Evolutionary conservation across 1,284 basidiomycete species (phyloP), one percentile per base, ranked within the genome.

Genomic region (Ganoderma resinaceum): DNA sequence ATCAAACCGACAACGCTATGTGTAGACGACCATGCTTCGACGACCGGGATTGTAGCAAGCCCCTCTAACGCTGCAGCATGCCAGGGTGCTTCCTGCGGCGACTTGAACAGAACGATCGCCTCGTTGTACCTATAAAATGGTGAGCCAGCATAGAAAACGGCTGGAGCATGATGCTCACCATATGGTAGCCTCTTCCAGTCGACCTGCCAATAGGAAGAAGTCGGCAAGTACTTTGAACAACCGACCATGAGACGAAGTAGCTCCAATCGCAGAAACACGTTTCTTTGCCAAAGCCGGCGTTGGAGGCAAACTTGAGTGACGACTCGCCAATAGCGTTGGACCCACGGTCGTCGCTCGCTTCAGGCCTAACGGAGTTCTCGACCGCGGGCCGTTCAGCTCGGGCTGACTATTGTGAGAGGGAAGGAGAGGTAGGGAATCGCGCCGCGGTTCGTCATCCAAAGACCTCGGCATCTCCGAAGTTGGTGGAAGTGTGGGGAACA

Each of bases 151-250:
- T 60, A 26, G n/a, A 31, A 63, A 8, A 3, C 37, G 11, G n/a
- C 58, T 42, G 12, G 4, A 38, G 12, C 20, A 40, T 33, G 31
- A 29, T 33, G 76, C 87, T 70, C 79, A 95, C 93, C 93, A 95
- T 70, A 92, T 85, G 62, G 86, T 83, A 0, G 96, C 93, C 78
- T 98, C 95, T 62, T 89, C 87, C 55, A 89, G 88, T 73, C 93
- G 85, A 20, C 96, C 96, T 11, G 94, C 87, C 26, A 98, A 82
- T 33, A 97, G 81, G 79, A 94, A 96, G 73, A 97, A 86, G 79
- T 97, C 95, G 0, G 90, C 96, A n/a, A 95, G 85, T 20, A 96
- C 85, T 81, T 97, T 98, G 79, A 90, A 92, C 57, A 97, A 83
- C 66, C 96, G 83, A 38, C 90, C 94, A 78, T 91, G 91, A 7